These are phyloP conservation scores for Neofusicoccum umdonicola DNA, from an alignment of 2,329 filamentous ascomycete genomes.

Conservation along the genomic window DNA sequence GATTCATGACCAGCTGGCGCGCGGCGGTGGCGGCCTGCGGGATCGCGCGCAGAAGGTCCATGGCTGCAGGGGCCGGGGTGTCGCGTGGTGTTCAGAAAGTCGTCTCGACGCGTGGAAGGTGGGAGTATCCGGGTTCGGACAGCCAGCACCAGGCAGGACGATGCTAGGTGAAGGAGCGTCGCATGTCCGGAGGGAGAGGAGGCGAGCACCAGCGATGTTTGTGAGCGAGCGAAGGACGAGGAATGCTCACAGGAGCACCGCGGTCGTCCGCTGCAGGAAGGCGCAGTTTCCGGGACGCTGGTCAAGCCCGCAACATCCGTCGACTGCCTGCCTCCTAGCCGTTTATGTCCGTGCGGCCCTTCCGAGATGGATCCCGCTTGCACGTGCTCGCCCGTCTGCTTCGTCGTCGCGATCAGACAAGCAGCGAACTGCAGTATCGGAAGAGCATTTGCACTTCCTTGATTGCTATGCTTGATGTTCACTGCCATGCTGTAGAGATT, in stretches of 20 bases:
- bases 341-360: slow-evolving; percentile 4
- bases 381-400: background rate
- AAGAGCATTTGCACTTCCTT: too few species aligned
- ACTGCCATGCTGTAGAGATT: too few species aligned
- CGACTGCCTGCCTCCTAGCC: background rate
- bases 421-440: too few species aligned
- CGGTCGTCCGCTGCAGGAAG: slow-evolving; percentile 2
- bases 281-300: background rate
- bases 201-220: background rate
- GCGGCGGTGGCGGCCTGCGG: slow-evolving; percentile 15
- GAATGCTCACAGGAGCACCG: slow-evolving; percentile 3
- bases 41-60: slow-evolving; percentile 8
- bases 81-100: slow-evolving; percentile 7
- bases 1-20: slow-evolving; percentile 14
- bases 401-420: too few species aligned
- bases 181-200: background rate
- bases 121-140: slow-evolving; percentile 10
- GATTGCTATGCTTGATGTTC: too few species aligned
- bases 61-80: background rate
- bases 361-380: background rate
- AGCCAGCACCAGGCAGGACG: slow-evolving; percentile 8
- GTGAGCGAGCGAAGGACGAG: background rate
- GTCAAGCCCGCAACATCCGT: slow-evolving; percentile 4
- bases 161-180: slow-evolving; percentile 2
- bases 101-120: background rate